Evolutionary conservation across 371 early-diverging fungal genomes (phyloP).

Genomic region (Rhizopus arrhizus): DNA sequence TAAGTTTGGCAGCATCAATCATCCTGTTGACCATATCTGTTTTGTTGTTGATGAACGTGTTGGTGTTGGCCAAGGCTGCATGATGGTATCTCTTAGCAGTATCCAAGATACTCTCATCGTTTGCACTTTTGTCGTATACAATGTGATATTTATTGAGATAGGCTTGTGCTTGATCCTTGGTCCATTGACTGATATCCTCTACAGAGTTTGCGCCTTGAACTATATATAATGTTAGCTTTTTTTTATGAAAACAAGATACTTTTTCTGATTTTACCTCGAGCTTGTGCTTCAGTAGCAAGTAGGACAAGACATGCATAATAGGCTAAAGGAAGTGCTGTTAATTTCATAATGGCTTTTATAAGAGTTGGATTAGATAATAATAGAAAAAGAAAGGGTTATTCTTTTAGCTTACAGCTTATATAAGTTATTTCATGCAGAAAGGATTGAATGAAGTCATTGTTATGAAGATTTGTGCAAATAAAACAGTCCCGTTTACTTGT

Average conservation of each 20-base stretch:
- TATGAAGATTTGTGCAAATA: neutral
- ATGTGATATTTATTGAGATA: constrained; percentile 40
- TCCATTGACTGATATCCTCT: constrained; percentile 33
- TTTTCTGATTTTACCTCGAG: constrained; percentile 20
- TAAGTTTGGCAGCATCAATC: constrained; percentile 32
- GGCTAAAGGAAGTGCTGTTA: constrained; percentile 16
- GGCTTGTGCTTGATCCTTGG: constrained; percentile 26
- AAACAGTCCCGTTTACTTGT: neutral
- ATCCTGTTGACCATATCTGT: constrained; percentile 35
- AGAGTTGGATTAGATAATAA: neutral
- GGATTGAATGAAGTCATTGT: neutral
- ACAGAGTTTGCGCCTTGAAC: neutral
- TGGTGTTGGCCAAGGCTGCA: constrained; percentile 36
- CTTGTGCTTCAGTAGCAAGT: constrained; percentile 21
- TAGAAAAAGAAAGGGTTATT: neutral
- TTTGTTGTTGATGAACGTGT: constrained; percentile 29
- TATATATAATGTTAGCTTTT: neutral
- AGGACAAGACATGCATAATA: constrained; percentile 21
- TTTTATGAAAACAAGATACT: neutral
- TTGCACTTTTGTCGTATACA: constrained; percentile 30
- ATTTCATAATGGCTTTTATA: constrained; percentile 4
- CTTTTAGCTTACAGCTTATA: too few relatives aligned
- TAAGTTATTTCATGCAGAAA: neutral
- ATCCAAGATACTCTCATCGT: constrained; percentile 25
- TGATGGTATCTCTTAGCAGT: constrained; percentile 44